Percentiles rank a stretch among this genome's conserved stretches.
phyloP scores from a whole-genome alignment of 176 grass and related monocot species.

The Triticum dicoccoides region DNA sequence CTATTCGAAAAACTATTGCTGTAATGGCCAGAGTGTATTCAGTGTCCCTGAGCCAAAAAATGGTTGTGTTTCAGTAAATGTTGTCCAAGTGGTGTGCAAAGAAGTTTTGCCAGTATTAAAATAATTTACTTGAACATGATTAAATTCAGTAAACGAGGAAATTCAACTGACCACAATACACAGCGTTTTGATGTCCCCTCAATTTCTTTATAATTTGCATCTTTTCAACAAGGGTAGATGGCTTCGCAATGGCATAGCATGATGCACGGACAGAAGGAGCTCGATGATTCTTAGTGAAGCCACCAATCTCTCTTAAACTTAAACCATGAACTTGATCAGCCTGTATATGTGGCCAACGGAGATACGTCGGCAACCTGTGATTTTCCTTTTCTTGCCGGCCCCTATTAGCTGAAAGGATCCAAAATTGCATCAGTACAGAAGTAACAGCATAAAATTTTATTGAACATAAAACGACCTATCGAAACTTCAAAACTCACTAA shows the following conservation, averaged over 20 bases:
- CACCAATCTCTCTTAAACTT: constrained; percentile 95
- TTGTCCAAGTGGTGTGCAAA: background rate
- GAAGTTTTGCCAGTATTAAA: background rate
- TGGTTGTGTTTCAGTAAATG: background rate
- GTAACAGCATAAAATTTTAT: background rate
- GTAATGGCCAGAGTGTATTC: background rate
- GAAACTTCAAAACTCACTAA: background rate
- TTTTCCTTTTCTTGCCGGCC: constrained; percentile 50
- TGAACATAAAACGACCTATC: background rate
- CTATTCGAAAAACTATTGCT: background rate
- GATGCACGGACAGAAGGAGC: constrained; percentile 91
- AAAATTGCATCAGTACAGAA: background rate
- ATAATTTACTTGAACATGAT: constrained; percentile 1
- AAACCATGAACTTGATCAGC: constrained; percentile 91
- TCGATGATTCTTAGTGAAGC: constrained; percentile 83
- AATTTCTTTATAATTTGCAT: constrained; percentile 97
- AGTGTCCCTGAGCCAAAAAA: background rate
- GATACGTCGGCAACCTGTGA: constrained; percentile 56
- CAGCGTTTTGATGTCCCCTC: constrained; percentile 92
- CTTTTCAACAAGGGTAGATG: constrained; percentile 92
- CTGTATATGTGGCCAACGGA: constrained; percentile 96
- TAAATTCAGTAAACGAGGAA: constrained; percentile 29
- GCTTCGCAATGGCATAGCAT: constrained; percentile 95
- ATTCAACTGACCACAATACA: constrained; percentile 89
- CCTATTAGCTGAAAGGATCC: constrained; percentile 64